Base-by-base conservation (phyloP, 1,284 basidiomycete genomes). In the Trichosporon asahii region DNA sequence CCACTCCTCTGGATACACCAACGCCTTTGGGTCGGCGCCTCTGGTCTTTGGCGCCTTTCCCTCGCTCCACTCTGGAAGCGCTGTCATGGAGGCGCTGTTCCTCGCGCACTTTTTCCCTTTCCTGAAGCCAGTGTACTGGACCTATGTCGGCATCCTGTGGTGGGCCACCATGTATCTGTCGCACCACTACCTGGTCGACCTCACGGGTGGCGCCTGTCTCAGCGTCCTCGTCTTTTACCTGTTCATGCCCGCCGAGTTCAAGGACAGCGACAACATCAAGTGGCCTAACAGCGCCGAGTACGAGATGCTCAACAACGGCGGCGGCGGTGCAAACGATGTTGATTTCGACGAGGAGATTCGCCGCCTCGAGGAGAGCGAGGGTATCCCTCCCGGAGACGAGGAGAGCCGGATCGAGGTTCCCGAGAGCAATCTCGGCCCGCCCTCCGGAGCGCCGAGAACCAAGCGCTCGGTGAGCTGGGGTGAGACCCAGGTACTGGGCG, bases 121-220 rank as follows among this genome's bases (percentile, higher is more conserved):
- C 74, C 87, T 87, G 76, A 81, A 80, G 70, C 77, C 84, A 1
- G 88, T 88, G 73, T 90, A 91, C 71, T 98, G 94, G 94, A 85
- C 84, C 0, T 98, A 99, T 83, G 89, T 90, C 1, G 89, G 88
- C n/a, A 85, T 94, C 37, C 88, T 99, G 1, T 99, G 97, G 84
- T 98, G 95, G 96, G 91, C 92, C 27, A 99, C 96, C 37, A 99
- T 99, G 96, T 97, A 97, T 85, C 89, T 96, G 76, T 94, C 92
- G 5, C 95, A 97, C 82, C 94, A 98, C 85, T 99, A 98, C 86
- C 90, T 98, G 76, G 94, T 99, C 84, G 97, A 99, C 79, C 90
- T 98, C 76, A 93, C 95, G 44, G 93, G 90, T 2, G 96, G 96
- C 7, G 93, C 93, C 0, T 97, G 95, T 80, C 87, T 99, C 70